Percentiles rank a stretch among this genome's conserved stretches.
phyloP scores from a whole-genome alignment of 2,329 filamentous ascomycete genomes.

The Cladophialophora yegresii region DNA sequence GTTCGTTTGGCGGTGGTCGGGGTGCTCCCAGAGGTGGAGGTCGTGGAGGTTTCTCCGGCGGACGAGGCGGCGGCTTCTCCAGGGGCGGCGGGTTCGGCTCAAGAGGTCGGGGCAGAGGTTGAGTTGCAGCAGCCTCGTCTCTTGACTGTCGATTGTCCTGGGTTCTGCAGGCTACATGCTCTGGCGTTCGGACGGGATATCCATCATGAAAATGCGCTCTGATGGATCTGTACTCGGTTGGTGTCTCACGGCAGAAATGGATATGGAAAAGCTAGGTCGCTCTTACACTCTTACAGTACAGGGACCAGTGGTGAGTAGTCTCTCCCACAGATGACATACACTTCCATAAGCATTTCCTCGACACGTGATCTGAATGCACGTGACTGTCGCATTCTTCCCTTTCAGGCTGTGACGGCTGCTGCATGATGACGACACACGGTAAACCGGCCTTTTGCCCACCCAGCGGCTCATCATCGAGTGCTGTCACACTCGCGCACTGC shows the following conservation, averaged over 20 bases:
- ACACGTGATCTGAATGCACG: neutral
- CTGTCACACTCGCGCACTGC: neutral
- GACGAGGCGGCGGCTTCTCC: slow-evolving; percentile 23
- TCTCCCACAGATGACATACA: neutral
- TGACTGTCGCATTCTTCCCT: neutral
- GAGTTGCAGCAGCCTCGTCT: neutral
- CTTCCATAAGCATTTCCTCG: neutral
- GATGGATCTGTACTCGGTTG: slow-evolving; percentile 3
- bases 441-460: neutral
- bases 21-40: slow-evolving; percentile 35
- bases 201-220: slow-evolving; percentile 22
- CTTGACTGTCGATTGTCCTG: slow-evolving; percentile 22
- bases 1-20: slow-evolving; percentile 38
- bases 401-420: neutral
- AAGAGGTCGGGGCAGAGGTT: slow-evolving; percentile 29
- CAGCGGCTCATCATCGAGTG: neutral
- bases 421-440: neutral
- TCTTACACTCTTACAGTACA: neutral
- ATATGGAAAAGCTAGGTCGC: neutral
- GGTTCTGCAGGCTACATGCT: slow-evolving; percentile 43
- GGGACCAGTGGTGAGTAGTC: neutral
- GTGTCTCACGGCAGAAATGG: neutral
- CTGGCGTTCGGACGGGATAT: slow-evolving; percentile 47
- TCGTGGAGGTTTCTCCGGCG: slow-evolving; percentile 41
- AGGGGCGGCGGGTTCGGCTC: slow-evolving; percentile 20